These are phyloP conservation scores for Fusarium setosum DNA, from an alignment of 2,329 filamentous ascomycete species.

Conservation along the genomic window DNA sequence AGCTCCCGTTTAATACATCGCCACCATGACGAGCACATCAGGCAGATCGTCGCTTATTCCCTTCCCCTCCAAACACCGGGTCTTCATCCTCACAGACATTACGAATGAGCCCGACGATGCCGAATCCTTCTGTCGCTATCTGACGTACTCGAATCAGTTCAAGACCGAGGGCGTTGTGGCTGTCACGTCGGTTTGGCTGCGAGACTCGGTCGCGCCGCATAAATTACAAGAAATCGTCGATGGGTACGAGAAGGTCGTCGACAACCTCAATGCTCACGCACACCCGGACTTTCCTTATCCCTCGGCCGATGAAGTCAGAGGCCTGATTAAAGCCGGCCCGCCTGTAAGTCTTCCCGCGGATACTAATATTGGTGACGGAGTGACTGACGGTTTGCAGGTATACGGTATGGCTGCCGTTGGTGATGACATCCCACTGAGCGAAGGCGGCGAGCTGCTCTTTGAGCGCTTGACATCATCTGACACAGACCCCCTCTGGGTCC, in stretches of 20 bases:
- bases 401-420: slow-evolving; percentile 38
- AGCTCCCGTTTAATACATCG: not conserved
- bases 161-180: slow-evolving; percentile 56
- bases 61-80: slow-evolving; percentile 44
- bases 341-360: slow-evolving; percentile 3
- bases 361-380: too few species aligned
- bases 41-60: slow-evolving; percentile 7
- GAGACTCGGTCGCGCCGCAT: slow-evolving; percentile 50
- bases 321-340: slow-evolving; percentile 49
- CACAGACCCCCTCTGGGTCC: slow-evolving; percentile 59
- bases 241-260: slow-evolving; percentile 54
- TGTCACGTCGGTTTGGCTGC: slow-evolving; percentile 58
- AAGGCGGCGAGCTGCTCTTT: slow-evolving; percentile 57
- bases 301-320: slow-evolving; percentile 46
- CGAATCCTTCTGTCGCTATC: slow-evolving; percentile 56
- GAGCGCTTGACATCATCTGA: slow-evolving; percentile 34
- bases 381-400: slow-evolving; percentile 20
- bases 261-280: slow-evolving; percentile 60
- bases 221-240: slow-evolving; percentile 51
- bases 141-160: slow-evolving; percentile 59
- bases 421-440: slow-evolving; percentile 36
- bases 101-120: slow-evolving; percentile 59
- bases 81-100: slow-evolving; percentile 59
- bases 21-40: not conserved
- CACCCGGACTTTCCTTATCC: slow-evolving; percentile 56